phyloP scores from a whole-genome alignment of 192 early-diverging fungal species.

The Umbelopsis sp. region DNA sequence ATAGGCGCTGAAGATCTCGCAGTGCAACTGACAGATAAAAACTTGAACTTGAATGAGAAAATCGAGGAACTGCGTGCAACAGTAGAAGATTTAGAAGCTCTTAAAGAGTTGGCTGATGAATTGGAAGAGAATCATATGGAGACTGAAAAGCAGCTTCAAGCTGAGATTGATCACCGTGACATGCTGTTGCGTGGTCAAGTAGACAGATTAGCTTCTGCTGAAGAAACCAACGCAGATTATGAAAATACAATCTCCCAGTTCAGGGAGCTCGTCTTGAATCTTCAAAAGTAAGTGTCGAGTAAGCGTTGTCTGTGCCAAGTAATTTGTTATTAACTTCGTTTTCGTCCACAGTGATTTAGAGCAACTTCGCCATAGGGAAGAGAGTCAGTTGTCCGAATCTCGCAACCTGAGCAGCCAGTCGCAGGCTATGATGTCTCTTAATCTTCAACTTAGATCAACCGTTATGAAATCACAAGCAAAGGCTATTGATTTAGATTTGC shows the following conservation, averaged over 20 bases:
- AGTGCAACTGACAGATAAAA: conserved; percentile 81
- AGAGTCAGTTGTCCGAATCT: conserved; percentile 59
- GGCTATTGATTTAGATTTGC: conserved; percentile 88
- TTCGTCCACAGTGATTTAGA: conserved; percentile 61
- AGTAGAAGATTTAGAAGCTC: conserved; percentile 87
- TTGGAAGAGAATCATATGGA: conserved; percentile 92
- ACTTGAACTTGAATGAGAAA: conserved; percentile 76
- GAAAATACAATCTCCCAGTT: conserved; percentile 86
- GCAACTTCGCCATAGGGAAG: conserved; percentile 67
- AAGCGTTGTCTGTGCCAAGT: background rate
- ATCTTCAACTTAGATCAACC: conserved; percentile 78
- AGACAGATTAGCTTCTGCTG: conserved; percentile 60
- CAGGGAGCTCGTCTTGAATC: conserved; percentile 74
- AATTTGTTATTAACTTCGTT: conserved; percentile 9
- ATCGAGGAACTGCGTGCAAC: conserved; percentile 76
- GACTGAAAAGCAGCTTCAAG: conserved; percentile 82
- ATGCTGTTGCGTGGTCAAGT: conserved; percentile 64
- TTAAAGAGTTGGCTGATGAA: conserved; percentile 91
- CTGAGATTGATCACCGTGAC: conserved; percentile 81
- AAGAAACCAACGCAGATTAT: conserved; percentile 86
- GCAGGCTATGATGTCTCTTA: conserved; percentile 82
- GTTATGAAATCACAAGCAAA: conserved; percentile 85
- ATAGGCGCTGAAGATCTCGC: conserved; percentile 85
- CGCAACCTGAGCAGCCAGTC: conserved; percentile 64
- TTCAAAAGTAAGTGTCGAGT: conserved; percentile 62